phyloP scores from a whole-genome alignment of 225 moss, liverwort and hornwort genomes.

The Rhytidiadelphus loreus region DNA sequence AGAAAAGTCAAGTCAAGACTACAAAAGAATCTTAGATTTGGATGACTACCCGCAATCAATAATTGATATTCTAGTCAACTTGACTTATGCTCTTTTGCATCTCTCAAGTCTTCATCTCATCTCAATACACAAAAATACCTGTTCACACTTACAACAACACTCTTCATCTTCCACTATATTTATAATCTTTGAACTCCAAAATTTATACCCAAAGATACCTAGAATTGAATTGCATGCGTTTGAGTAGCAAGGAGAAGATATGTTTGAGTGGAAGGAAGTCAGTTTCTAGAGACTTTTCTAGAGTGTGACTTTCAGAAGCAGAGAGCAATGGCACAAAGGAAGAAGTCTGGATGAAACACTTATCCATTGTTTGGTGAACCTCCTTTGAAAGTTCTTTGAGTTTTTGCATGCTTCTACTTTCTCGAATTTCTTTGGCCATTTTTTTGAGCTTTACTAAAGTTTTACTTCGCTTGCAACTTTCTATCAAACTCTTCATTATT shows the following conservation, averaged over 20 bases:
- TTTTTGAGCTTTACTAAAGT: slow-evolving; percentile 6
- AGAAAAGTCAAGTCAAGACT: background rate
- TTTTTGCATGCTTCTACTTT: background rate
- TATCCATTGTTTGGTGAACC: background rate
- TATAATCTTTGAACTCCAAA: background rate
- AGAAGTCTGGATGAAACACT: background rate
- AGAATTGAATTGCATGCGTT: slow-evolving; percentile 7
- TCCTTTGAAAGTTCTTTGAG: slow-evolving; percentile 10
- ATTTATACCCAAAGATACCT: background rate
- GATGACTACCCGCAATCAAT: background rate
- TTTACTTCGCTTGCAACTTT: background rate
- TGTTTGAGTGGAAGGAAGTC: background rate
- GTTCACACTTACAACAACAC: background rate
- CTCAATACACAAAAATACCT: background rate
- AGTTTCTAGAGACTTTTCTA: background rate
- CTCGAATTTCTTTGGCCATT: background rate
- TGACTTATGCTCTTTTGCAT: background rate
- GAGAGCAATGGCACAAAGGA: slow-evolving; percentile 2
- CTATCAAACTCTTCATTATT: background rate
- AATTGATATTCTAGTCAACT: background rate
- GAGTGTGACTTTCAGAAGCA: background rate
- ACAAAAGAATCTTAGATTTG: background rate
- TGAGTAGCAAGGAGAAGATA: background rate
- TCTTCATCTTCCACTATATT: background rate
- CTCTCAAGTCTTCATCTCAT: background rate